Conservation (phyloP, 768 basidiomycete species). For the Russula brevipes region DNA sequence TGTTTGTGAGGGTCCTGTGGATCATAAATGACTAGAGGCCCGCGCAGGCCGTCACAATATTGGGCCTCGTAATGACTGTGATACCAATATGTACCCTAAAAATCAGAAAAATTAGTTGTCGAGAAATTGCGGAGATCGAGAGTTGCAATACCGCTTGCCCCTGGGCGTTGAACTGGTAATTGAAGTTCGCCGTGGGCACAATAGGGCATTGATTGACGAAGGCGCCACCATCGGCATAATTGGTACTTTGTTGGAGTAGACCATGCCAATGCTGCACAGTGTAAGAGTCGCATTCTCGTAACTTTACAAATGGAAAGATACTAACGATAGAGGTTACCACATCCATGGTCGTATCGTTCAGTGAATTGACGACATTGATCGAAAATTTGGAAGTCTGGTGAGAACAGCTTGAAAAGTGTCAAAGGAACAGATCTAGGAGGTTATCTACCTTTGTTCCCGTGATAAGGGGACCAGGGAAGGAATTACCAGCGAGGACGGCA, state of each 20-base stretch:
- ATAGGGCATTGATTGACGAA: conserved; percentile 46
- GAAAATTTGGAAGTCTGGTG: conserved; percentile 34
- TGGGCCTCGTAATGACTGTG: conserved; percentile 37
- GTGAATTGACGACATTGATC: conserved; percentile 41
- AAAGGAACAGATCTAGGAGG: no score
- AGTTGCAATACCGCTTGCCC: conserved; percentile 33
- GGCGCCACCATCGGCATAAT: conserved; percentile 42
- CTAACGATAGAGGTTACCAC: conserved; percentile 45
- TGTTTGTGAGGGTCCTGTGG: conserved; percentile 27
- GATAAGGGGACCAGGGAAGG: conserved; percentile 16
- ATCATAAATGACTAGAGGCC: conserved; percentile 30
- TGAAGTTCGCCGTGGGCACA: conserved; percentile 36
- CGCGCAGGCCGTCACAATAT: conserved; percentile 35
- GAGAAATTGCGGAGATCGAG: not conserved
- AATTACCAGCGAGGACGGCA: conserved; percentile 1
- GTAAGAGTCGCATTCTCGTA: no score
- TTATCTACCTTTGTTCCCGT: conserved; percentile 28
- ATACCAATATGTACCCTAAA: conserved; percentile 33
- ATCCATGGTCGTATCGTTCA: conserved; percentile 43
- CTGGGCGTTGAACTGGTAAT: conserved; percentile 36
- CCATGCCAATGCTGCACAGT: conserved; percentile 51
- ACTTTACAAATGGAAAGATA: not conserved
- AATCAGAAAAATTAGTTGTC: not conserved
- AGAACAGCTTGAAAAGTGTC: conserved; percentile 26
- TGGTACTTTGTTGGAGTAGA: conserved; percentile 38